A percentile compares a stretch with the other conserved stretches of the same genome.
Conservation (phyloP, 257 asterid genomes). For the Penstemon eatonii region DNA sequence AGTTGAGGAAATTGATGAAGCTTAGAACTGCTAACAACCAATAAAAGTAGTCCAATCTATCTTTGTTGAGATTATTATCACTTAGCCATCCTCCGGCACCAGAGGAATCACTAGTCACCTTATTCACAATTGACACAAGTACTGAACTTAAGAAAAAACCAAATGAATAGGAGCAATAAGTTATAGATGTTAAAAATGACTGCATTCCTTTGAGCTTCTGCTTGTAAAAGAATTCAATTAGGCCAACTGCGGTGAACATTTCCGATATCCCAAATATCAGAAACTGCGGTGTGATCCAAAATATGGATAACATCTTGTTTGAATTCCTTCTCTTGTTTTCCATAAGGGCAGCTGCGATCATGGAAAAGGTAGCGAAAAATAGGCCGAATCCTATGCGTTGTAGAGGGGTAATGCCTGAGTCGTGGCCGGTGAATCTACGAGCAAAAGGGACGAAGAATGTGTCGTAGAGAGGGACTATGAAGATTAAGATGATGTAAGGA, state of each 20-base stretch:
- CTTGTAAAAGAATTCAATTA: conserved; percentile 84
- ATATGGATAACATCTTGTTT: conserved; percentile 41
- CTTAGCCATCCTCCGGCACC: conserved; percentile 77
- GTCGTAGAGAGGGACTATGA: conserved; percentile 84
- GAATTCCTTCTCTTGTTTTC: conserved; percentile 57
- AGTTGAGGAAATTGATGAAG: conserved; percentile 70
- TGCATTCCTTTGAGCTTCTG: conserved; percentile 71
- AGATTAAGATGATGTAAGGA: conserved; percentile 76
- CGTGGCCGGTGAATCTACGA: conserved; percentile 61
- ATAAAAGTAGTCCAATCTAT: conserved; percentile 75
- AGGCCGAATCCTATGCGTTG: conserved; percentile 81
- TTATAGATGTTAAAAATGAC: conserved; percentile 68
- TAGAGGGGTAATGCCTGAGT: conserved; percentile 67
- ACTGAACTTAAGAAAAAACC: conserved; percentile 82
- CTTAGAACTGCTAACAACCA: conserved; percentile 71
- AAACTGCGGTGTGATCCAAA: conserved; percentile 90
- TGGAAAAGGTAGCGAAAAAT: conserved; percentile 70
- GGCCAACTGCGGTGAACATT: conserved; percentile 94
- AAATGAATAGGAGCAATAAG: conserved; percentile 87
- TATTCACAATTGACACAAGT: conserved; percentile 74
- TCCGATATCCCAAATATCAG: conserved; percentile 82
- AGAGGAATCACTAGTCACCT: conserved; percentile 38
- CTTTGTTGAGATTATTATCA: conserved; percentile 66
- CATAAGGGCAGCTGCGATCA: conserved; percentile 79
- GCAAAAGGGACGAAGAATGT: conserved; percentile 74